These are phyloP conservation scores for Suillus luteus DNA, from an alignment of 768 basidiomycete genomes.

Conservation along the genomic window DNA sequence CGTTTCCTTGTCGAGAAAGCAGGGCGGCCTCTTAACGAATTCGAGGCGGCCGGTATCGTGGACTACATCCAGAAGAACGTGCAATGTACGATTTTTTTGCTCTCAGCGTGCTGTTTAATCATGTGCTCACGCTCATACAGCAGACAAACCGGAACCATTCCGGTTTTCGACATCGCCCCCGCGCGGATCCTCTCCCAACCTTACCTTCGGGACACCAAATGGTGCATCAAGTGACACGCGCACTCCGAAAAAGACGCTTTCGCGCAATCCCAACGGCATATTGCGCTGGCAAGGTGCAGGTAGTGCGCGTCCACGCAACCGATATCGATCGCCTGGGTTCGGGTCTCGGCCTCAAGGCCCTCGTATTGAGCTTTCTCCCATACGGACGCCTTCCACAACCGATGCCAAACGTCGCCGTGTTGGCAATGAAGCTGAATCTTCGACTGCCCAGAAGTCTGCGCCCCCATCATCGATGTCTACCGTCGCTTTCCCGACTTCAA, in stretches of 20 bases:
- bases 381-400: conserved; percentile 37
- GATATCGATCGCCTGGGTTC: conserved; percentile 75
- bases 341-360: conserved; percentile 52
- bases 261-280: conserved; percentile 72
- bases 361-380: conserved; percentile 43
- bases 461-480: conserved; percentile 28
- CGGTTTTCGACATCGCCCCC: conserved; percentile 54
- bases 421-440: conserved; percentile 44
- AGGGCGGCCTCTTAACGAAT: conserved; percentile 48
- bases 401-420: conserved; percentile 68
- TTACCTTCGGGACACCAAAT: conserved; percentile 14
- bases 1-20: conserved; percentile 50
- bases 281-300: conserved; percentile 79
- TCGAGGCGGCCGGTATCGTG: conserved; percentile 57
- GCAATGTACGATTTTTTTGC: conserved; percentile 38
- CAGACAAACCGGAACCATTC: conserved; percentile 55
- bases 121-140: conserved; percentile 20
- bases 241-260: conserved; percentile 54
- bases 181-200: conserved; percentile 31
- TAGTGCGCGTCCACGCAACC: conserved; percentile 67
- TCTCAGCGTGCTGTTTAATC: conserved; percentile 13
- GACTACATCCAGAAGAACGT: conserved; percentile 55
- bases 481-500: conserved; percentile 23
- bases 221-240: conserved; percentile 19
- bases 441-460: conserved; percentile 36